Evolutionary conservation across 768 basidiomycete genomes (phyloP).

Genomic region (Russula sp.): DNA sequence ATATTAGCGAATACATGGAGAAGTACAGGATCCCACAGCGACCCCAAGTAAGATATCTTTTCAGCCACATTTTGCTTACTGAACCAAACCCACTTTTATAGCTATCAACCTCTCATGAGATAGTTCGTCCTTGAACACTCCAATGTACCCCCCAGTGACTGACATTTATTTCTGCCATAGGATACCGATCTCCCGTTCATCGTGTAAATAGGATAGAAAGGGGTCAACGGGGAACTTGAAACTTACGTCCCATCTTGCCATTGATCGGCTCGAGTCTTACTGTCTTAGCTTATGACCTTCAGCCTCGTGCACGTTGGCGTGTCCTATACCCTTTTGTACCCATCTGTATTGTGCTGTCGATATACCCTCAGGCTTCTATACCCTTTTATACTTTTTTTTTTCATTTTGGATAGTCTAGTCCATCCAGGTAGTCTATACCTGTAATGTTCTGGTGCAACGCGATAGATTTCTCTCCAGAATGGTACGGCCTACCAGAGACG

Average conservation of each 20-base stretch:
- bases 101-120: conserved; percentile 7
- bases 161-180: background rate
- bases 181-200: background rate
- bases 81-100: background rate
- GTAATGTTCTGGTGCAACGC: no score
- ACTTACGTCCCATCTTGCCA: background rate
- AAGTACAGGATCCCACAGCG: background rate
- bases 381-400: no score
- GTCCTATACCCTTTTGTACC: no score
- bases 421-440: no score
- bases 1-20: background rate
- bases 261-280: background rate
- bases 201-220: background rate
- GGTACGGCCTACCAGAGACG: no score
- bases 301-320: background rate
- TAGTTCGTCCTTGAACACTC: background rate
- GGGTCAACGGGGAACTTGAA: background rate
- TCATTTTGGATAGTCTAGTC: no score
- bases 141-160: background rate
- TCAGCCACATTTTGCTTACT: background rate
- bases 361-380: no score
- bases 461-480: no score
- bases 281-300: background rate
- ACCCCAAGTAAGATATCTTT: conserved; percentile 9
- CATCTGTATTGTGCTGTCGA: no score